Evolutionary conservation across 2,329 filamentous ascomycete species (phyloP).

Genomic region (Cladophialophora exuberans): DNA sequence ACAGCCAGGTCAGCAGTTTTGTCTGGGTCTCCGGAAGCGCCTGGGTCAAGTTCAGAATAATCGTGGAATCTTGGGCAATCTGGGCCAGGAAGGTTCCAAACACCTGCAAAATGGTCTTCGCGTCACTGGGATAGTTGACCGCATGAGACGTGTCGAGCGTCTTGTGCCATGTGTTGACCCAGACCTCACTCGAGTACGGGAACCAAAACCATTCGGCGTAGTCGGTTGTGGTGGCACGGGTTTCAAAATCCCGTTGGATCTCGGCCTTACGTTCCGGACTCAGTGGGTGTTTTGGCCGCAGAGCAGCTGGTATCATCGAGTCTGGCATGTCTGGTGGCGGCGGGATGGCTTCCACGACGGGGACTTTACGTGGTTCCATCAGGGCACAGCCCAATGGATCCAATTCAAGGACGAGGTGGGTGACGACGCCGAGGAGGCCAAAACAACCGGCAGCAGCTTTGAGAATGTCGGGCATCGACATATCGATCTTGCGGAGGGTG

Average conservation of each 20-base stretch:
- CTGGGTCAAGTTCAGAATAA: conserved; percentile 22
- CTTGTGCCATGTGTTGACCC: conserved; percentile 54
- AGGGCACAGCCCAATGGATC: conserved; percentile 53
- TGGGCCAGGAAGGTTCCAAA: conserved; percentile 26
- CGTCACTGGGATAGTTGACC: conserved; percentile 24
- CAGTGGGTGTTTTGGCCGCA: conserved; percentile 23
- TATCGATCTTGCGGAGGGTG: conserved; percentile 37
- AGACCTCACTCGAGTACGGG: conserved; percentile 48
- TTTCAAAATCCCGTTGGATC: conserved; percentile 43
- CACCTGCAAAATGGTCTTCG: conserved; percentile 28
- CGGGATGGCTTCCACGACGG: conserved; percentile 29
- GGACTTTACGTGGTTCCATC: conserved; percentile 49
- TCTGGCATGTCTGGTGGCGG: conserved; percentile 26
- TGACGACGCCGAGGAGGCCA: conserved; percentile 53
- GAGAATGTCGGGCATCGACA: conserved; percentile 45
- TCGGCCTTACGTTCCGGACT: conserved; percentile 24
- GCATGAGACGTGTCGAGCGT: conserved; percentile 21
- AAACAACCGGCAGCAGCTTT: conserved; percentile 51
- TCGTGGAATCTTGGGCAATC: conserved; percentile 25
- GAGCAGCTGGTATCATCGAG: conserved; percentile 20
- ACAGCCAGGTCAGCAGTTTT: conserved; percentile 27
- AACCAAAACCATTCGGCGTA: conserved; percentile 59
- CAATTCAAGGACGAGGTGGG: conserved; percentile 53
- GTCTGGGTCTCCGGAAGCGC: conserved; percentile 24
- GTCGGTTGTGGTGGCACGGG: conserved; percentile 45